phyloP scores from a whole-genome alignment of 495 filamentous ascomycete species.

The Neurospora sp. region DNA sequence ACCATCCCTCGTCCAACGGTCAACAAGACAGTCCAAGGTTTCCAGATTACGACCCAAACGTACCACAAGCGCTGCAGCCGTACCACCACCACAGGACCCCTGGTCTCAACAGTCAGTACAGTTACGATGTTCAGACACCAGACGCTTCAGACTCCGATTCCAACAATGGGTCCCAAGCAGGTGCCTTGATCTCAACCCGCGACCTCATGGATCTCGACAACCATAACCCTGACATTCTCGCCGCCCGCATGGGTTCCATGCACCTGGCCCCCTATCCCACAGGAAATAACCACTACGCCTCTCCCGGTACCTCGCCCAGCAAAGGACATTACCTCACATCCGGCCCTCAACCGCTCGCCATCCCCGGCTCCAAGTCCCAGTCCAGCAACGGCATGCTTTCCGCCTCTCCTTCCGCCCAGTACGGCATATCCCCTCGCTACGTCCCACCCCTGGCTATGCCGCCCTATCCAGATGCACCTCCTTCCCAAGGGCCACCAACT shows the following conservation, averaged over 20 bases:
- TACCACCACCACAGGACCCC: conserved; percentile 9
- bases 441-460: conserved; percentile 12
- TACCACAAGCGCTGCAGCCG: conserved; percentile 7
- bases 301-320: conserved; percentile 24
- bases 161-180: conserved; percentile 12
- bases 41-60: conserved; percentile 2
- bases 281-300: conserved; percentile 14
- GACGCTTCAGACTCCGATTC: conserved; percentile 19
- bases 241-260: conserved; percentile 21
- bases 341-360: conserved; percentile 11
- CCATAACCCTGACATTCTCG: conserved; percentile 16
- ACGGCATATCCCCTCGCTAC: conserved; percentile 19
- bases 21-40: conserved; percentile 13
- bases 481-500: conserved; percentile 9
- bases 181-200: conserved; percentile 33
- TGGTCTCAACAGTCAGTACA: conserved; percentile 12
- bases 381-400: conserved; percentile 6
- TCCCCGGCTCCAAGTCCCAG: conserved; percentile 8
- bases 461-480: conserved; percentile 12
- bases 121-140: conserved; percentile 25
- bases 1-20: neutral
- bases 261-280: conserved; percentile 14
- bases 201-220: conserved; percentile 35
- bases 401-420: conserved; percentile 1
- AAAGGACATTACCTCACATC: conserved; percentile 11